Conservation (phyloP, 2,329 filamentous ascomycete genomes). For the Fusarium cyanostomum region DNA sequence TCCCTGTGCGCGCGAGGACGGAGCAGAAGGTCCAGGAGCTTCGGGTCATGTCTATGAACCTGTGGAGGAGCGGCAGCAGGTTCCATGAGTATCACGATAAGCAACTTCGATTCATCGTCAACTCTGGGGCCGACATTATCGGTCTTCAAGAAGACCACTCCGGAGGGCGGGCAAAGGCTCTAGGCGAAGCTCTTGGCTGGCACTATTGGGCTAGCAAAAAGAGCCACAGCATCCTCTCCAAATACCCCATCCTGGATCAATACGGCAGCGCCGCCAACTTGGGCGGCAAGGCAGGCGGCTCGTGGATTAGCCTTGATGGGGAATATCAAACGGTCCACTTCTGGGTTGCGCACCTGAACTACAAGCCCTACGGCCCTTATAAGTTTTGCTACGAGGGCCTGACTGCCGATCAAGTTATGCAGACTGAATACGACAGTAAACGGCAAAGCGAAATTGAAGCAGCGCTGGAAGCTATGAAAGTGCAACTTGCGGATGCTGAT, state of each 20-base stretch:
- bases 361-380: constrained; percentile 53
- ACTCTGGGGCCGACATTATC: constrained; percentile 47
- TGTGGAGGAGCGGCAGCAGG: constrained; percentile 49
- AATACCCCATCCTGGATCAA: constrained; percentile 49
- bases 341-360: constrained; percentile 49
- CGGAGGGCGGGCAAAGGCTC: constrained; percentile 40
- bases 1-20: constrained; percentile 44
- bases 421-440: constrained; percentile 46
- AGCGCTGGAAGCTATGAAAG: constrained; percentile 45
- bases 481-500: constrained; percentile 42
- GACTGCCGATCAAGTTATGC: constrained; percentile 45
- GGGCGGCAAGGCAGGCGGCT: constrained; percentile 30
- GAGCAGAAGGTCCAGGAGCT: constrained; percentile 46
- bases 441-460: constrained; percentile 49
- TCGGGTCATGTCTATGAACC: constrained; percentile 49
- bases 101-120: constrained; percentile 47
- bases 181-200: constrained; percentile 52
- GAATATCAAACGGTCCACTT: constrained; percentile 44
- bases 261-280: constrained; percentile 19
- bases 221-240: constrained; percentile 47
- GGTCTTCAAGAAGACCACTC: constrained; percentile 48
- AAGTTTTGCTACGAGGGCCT: constrained; percentile 52
- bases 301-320: constrained; percentile 47
- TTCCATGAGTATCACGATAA: constrained; percentile 50
- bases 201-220: constrained; percentile 44